phyloP scores from a whole-genome alignment of 2,329 filamentous ascomycete genomes.

The Claviceps lovelessii region DNA sequence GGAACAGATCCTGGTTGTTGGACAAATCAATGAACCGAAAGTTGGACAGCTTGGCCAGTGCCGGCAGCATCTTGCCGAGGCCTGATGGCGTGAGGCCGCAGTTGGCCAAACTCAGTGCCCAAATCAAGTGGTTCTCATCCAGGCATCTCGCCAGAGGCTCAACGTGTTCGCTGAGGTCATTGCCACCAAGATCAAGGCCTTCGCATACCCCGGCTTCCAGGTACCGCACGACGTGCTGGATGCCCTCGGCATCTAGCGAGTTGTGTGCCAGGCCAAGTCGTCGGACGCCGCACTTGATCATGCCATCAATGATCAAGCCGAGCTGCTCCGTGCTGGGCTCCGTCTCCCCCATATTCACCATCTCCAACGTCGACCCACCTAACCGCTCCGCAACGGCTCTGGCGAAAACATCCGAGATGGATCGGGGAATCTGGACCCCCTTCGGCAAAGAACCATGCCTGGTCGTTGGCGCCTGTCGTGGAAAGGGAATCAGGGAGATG shows the following conservation, averaged over 20 bases:
- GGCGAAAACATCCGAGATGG: conserved; percentile 48
- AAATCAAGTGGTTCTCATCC: conserved; percentile 45
- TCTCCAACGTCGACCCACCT: conserved; percentile 61
- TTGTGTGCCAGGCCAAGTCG: conserved; percentile 77
- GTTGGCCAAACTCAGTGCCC: conserved; percentile 72
- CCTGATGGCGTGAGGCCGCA: conserved; percentile 65
- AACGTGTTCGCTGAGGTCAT: conserved; percentile 49
- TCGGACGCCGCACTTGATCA: conserved; percentile 62
- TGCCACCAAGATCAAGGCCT: conserved; percentile 78
- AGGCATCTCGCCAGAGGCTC: conserved; percentile 38
- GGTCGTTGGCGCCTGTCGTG: conserved; percentile 24
- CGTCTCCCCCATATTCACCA: conserved; percentile 73
- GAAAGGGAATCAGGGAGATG: conserved; percentile 71
- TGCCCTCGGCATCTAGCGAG: conserved; percentile 54
- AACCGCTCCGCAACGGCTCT: conserved; percentile 65
- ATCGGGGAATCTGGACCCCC: conserved; percentile 19
- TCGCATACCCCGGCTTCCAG: conserved; percentile 65
- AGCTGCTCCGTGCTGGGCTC: conserved; percentile 57
- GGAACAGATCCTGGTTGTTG: conserved; percentile 73
- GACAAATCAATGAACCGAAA: conserved; percentile 87
- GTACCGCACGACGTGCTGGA: conserved; percentile 65
- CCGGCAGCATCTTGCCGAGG: conserved; percentile 61
- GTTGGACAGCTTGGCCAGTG: conserved; percentile 51
- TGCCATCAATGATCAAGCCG: conserved; percentile 63
- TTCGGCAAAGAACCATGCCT: conserved; percentile 18